Evolutionary conservation across 495 filamentous ascomycete species (phyloP), one percentile per base, ranked within the genome.

Genomic region (Evansstolkia leycettana): DNA sequence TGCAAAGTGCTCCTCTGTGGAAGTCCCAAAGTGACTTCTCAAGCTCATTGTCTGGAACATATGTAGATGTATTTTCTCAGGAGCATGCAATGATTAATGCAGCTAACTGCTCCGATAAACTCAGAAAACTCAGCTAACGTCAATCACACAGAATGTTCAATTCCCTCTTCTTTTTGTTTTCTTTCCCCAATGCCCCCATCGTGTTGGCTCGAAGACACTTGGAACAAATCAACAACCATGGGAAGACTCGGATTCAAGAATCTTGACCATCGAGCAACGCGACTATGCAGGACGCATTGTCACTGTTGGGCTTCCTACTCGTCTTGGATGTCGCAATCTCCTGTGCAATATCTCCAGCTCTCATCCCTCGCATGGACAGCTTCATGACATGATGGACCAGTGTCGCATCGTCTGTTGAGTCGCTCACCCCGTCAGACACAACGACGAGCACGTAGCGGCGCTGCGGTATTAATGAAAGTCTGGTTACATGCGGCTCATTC

Each of bases 361-460:
- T 36, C 37, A 37, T 46, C 19, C 57, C 57, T 29, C 47, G 48
- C 46, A 48, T 49, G 34, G 53, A 48, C 36, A 54, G 23, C 17
- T 52, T 51, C 46, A 58, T 52, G 32, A 61, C 51, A 39, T 58
- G 47, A 23, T 55, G 46, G n/a, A 58, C 44, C 38, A 61, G 34
- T 17, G 25, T 40, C 11, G 35, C 40, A 24, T 61, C 57, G 19
- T 57, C 52, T 8, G 43, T 45, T 2, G 28, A 38, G 37, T 58
- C 53, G 31, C 41, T 55, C 28, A 61, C 50, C 6, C 57, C 57
- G 33, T 61, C 57, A 13, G 57, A 58, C 17, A 41, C 43, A 18
- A 54, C 39, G 12, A 58, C 34, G 8, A 61, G 38, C 19, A 56
- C 19, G 39, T 61, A 61, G 15, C 55, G 57, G 26, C 47, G 45